These are phyloP conservation scores for Penicillium crustosum DNA, from an alignment of 2,329 filamentous ascomycete species.

Conservation along the genomic window DNA sequence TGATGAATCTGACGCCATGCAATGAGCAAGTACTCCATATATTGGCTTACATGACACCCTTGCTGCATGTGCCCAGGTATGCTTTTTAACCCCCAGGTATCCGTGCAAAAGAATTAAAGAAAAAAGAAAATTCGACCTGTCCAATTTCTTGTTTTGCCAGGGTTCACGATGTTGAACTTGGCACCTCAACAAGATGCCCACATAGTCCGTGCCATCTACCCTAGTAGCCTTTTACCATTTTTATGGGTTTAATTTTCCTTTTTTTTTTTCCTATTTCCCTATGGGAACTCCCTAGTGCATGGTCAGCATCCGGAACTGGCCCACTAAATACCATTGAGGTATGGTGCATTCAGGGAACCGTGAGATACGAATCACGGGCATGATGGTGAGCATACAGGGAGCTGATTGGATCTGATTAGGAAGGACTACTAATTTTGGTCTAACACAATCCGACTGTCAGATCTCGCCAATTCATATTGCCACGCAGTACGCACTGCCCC, in stretches of 20 bases:
- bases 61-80: slow-evolving; percentile 1
- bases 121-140: neutral
- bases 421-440: slow-evolving; percentile 9
- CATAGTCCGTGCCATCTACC: neutral
- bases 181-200: neutral
- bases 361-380: slow-evolving; percentile 3
- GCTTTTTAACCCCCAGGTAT: neutral
- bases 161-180: neutral
- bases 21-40: neutral
- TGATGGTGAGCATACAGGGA: neutral
- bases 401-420: slow-evolving; percentile 17
- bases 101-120: neutral
- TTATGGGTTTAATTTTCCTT: neutral
- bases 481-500: slow-evolving; percentile 9
- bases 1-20: slow-evolving; percentile 3
- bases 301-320: slow-evolving; percentile 3
- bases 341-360: neutral
- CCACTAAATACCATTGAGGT: neutral
- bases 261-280: neutral
- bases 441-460: slow-evolving; percentile 24
- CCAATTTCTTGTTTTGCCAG: neutral
- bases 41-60: slow-evolving; percentile 3
- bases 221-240: neutral
- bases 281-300: neutral
- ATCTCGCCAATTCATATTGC: slow-evolving; percentile 19